Evolutionary conservation across 78 protist species (phyloP).

Genomic region (Guillardia theta): DNA sequence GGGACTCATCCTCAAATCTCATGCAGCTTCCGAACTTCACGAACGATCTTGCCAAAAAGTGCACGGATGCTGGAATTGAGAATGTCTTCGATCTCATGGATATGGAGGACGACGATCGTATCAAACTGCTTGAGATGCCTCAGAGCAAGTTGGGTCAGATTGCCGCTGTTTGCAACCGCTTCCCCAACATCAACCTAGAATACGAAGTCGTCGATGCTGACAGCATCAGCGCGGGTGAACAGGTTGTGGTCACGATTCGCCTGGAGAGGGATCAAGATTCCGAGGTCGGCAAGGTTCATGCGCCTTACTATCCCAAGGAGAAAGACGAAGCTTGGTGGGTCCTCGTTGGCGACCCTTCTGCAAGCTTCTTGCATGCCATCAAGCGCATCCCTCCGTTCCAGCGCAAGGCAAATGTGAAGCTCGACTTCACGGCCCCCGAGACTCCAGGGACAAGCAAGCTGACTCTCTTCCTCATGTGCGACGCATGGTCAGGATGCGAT

Average conservation of each 20-base stretch:
- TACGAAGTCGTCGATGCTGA: slow-evolving; percentile 61
- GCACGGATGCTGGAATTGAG: slow-evolving; percentile 56
- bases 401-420: slow-evolving; percentile 21
- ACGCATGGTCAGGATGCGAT: slow-evolving; percentile 89
- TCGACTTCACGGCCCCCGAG: slow-evolving; percentile 83
- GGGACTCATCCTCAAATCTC: slow-evolving; percentile 61
- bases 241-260: slow-evolving; percentile 56
- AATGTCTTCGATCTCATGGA: slow-evolving; percentile 84
- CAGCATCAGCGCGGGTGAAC: slow-evolving; percentile 46
- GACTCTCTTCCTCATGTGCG: slow-evolving; percentile 84
- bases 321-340: slow-evolving; percentile 79
- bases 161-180: slow-evolving; percentile 62
- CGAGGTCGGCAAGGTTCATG: slow-evolving; percentile 56
- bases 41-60: slow-evolving; percentile 44
- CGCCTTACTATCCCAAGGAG: slow-evolving; percentile 72
- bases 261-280: slow-evolving; percentile 73
- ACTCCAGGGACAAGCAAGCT: slow-evolving; percentile 63
- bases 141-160: neutral
- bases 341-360: slow-evolving; percentile 58
- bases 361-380: slow-evolving; percentile 63
- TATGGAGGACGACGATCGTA: slow-evolving; percentile 70
- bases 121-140: slow-evolving; percentile 55
- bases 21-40: slow-evolving; percentile 87
- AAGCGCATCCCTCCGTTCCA: slow-evolving; percentile 59
- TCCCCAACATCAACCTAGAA: slow-evolving; percentile 66